Conservation (phyloP, 495 filamentous ascomycete genomes). For the Penicillium samsonianum region DNA sequence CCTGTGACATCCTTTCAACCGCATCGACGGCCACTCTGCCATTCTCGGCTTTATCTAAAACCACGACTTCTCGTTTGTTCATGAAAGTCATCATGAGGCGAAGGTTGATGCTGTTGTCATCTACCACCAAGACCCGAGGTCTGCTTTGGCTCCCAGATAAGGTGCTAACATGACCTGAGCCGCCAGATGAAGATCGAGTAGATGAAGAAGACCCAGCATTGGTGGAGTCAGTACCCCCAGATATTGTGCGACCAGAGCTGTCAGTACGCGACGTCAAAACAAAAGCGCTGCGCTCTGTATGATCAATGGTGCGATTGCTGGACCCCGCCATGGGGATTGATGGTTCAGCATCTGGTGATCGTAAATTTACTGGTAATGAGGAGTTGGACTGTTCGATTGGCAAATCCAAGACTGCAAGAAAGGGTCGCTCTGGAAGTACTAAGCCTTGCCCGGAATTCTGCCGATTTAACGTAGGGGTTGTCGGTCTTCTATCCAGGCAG, state of each 20-base stretch:
- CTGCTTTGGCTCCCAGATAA: neutral
- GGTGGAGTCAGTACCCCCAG: neutral
- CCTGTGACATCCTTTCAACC: constrained; percentile 40
- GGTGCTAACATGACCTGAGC: neutral
- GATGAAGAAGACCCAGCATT: neutral
- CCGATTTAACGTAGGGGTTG: neutral
- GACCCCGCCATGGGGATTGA: no score
- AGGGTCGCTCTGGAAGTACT: constrained; percentile 1
- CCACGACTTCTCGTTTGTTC: constrained; percentile 46
- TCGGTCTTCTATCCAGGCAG: constrained; percentile 19
- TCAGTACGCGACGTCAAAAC: neutral
- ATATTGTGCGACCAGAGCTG: neutral
- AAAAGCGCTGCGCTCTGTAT: neutral
- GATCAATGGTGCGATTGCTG: neutral
- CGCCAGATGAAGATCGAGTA: neutral
- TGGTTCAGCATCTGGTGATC: neutral
- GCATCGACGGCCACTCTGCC: constrained; percentile 54
- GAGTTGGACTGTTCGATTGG: neutral
- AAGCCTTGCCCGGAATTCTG: neutral
- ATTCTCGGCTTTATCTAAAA: constrained; percentile 49
- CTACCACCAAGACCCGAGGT: constrained; percentile 60
- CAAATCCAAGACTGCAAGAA: neutral
- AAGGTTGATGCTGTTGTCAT: constrained; percentile 77
- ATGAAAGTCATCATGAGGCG: constrained; percentile 63
- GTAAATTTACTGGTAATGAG: neutral